phyloP scores from a whole-genome alignment of 306 rosid species.

The Cajanus cajan region DNA sequence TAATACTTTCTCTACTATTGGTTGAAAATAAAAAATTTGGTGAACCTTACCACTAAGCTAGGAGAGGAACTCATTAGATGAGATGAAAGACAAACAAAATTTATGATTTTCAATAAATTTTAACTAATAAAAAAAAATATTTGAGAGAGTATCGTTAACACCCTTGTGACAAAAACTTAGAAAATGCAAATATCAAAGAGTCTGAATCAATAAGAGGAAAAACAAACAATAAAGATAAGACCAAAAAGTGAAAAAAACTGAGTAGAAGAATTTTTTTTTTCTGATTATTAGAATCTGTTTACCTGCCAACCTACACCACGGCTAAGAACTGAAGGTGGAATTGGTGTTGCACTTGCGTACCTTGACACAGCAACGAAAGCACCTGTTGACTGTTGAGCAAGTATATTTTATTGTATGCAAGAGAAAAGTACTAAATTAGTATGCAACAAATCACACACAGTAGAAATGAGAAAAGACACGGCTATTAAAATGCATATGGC shows the following conservation, averaged over 20 bases:
- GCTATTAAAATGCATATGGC: background rate
- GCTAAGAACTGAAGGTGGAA: conserved; percentile 91
- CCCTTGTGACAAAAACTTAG: no score
- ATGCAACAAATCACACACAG: background rate
- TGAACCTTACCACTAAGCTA: no score
- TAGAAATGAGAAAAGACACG: background rate
- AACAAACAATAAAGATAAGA: background rate
- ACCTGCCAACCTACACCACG: conserved; percentile 99
- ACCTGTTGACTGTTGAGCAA: conserved; percentile 76
- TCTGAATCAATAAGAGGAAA: background rate
- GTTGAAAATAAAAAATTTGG: no score
- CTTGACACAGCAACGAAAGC: conserved; percentile 83
- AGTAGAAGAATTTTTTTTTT: background rate
- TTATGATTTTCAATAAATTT: no score
- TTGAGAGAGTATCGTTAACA: no score
- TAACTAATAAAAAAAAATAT: no score
- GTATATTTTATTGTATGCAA: background rate
- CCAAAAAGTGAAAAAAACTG: background rate
- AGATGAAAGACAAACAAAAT: no score
- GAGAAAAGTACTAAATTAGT: background rate
- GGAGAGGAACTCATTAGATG: no score
- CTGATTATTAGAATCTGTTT: conserved; percentile 2
- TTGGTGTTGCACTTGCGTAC: conserved; percentile 90
- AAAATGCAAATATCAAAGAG: background rate
- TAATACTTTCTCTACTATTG: no score